A percentile compares a stretch with the other conserved stretches of the same genome.
phyloP scores from a whole-genome alignment of 352 stramenopile species.

The Pythium coloratum region DNA sequence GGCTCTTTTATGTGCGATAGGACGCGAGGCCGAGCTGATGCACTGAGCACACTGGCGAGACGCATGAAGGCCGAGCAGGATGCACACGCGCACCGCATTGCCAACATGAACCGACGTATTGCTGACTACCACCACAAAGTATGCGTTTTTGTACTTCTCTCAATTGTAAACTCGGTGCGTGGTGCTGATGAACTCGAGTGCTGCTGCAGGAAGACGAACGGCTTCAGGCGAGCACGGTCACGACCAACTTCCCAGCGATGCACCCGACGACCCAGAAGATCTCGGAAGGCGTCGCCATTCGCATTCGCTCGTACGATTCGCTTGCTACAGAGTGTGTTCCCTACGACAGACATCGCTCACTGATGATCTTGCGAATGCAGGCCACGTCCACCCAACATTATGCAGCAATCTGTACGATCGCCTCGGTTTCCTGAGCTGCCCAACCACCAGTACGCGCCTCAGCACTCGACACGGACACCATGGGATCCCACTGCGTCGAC shows the following conservation, averaged over 20 bases:
- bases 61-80: slow-evolving; percentile 59
- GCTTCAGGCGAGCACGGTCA: slow-evolving; percentile 58
- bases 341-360: background rate
- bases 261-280: slow-evolving; percentile 76
- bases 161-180: background rate
- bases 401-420: slow-evolving; percentile 40
- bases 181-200: slow-evolving; percentile 5
- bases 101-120: slow-evolving; percentile 86
- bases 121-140: slow-evolving; percentile 75
- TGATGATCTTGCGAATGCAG: slow-evolving; percentile 23
- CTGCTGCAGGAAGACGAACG: slow-evolving; percentile 54
- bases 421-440: slow-evolving; percentile 24
- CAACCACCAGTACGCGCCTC: slow-evolving; percentile 3
- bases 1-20: slow-evolving; percentile 15
- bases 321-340: background rate
- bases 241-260: slow-evolving; percentile 81
- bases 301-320: slow-evolving; percentile 64
- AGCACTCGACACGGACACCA: slow-evolving; percentile 1
- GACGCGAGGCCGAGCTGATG: slow-evolving; percentile 50
- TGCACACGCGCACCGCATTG: slow-evolving; percentile 59
- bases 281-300: slow-evolving; percentile 52
- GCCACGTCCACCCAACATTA: slow-evolving; percentile 58
- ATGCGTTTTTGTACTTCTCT: background rate
- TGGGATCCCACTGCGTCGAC: slow-evolving; percentile 25
- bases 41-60: slow-evolving; percentile 53